Base-by-base conservation (phyloP, 1,139 yeast genomes). In the Sugiyamaella novakii region DNA sequence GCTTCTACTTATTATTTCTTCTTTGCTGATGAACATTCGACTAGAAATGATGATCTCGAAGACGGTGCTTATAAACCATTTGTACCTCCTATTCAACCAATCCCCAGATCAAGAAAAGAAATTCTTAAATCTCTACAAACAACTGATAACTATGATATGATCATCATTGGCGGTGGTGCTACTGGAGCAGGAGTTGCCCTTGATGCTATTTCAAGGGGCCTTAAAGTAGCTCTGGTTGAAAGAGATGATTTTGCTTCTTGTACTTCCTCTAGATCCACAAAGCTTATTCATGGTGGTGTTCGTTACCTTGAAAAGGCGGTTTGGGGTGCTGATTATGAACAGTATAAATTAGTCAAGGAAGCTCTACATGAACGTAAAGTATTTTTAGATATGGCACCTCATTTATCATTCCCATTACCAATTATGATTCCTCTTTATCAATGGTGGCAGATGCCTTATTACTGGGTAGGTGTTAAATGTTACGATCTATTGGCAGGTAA, bases 251-350 rank as follows among this genome's bases (percentile, higher is more conserved):
- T 85, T 66, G 95, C 96, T 8, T 75, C 89, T 10, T 97, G 96
- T 41, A 91, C 98, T 12, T 86, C 96, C 3, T 88, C 96, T 27
- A 84, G 91, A 63, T 86, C 95, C n/a, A 91, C 98, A 49, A 91
- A 91, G 72, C 87, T 91, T 83, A 96, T 96, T 39, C 98, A 91
- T 66, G 98, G 98, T 57, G 98, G 98, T 65, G 97, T 91, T 46
- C 78, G 98, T 63, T 91, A 91, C 70, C 78, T 91, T 65, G 98
- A 91, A 69, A 91, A 91, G 73, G 98, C 98, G 31, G 82, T 91
- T 61, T 87, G 88, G 80, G 68, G 72, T 58, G 77, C 91, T 53
- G 89, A 95, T 53, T 88, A 87, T 70, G 94, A 85, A 55, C 98
- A 91, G 74, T 78, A 88, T 69, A 89, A 87, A 70, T 78, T 91